phyloP scores from a whole-genome alignment of 768 basidiomycete species.

The Pisolithus tinctorius region DNA sequence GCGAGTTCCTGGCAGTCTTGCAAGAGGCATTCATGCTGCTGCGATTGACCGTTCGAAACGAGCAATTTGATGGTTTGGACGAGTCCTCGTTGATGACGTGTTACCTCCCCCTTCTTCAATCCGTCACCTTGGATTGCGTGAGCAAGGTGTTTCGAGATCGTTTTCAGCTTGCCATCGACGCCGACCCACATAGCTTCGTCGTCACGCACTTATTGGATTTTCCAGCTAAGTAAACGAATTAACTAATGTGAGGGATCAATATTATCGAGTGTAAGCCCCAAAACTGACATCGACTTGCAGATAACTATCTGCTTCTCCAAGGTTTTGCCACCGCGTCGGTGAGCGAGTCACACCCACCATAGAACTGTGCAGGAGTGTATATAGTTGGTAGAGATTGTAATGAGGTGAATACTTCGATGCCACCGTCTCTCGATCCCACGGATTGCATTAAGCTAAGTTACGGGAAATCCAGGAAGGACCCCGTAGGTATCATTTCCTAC shows the following conservation, averaged over 20 bases:
- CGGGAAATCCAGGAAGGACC: too few species aligned
- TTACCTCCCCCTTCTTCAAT: not conserved
- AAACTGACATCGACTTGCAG: too few species aligned
- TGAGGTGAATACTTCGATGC: too few species aligned
- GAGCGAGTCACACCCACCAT: too few species aligned
- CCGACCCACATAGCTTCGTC: not conserved
- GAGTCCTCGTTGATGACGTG: not conserved
- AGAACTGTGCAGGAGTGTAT: too few species aligned
- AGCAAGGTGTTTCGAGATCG: not conserved
- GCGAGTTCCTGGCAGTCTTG: not conserved
- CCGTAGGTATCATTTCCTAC: too few species aligned
- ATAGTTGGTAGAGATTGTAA: too few species aligned
- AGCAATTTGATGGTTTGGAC: not conserved
- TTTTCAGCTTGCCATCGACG: not conserved
- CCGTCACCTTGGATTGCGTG: not conserved
- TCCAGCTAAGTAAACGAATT: not conserved
- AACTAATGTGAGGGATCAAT: not conserved
- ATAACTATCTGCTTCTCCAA: too few species aligned
- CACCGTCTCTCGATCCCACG: too few species aligned
- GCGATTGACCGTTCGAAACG: not conserved
- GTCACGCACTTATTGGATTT: constrained; percentile 25
- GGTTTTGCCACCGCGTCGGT: too few species aligned
- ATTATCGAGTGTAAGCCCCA: not conserved
- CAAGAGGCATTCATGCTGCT: not conserved
- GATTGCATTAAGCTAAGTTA: too few species aligned